A percentile compares a stretch with the other conserved stretches of the same genome.
Evolutionary conservation across 1,284 basidiomycete genomes (phyloP).

Genomic region (Takashimella tepidaria): DNA sequence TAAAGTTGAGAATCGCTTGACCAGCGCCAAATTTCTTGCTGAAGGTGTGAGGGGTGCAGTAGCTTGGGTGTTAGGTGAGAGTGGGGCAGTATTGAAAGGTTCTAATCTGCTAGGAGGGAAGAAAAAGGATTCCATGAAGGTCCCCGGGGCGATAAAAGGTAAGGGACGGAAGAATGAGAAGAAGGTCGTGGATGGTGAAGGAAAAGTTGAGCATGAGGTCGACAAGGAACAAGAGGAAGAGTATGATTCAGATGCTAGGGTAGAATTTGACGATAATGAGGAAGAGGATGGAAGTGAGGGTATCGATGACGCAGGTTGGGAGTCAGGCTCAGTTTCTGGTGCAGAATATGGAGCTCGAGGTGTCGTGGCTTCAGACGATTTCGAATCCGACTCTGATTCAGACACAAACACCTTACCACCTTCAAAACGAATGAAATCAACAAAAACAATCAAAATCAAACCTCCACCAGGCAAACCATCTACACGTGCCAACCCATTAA

Average conservation of each 20-base stretch:
- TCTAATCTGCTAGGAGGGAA: constrained; percentile 8
- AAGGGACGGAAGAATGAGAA: constrained; percentile 10
- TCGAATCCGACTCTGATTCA: constrained; percentile 28
- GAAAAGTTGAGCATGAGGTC: constrained; percentile 29
- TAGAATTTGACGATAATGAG: constrained; percentile 14
- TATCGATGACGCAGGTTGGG: constrained; percentile 55
- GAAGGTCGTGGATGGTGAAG: constrained; percentile 24
- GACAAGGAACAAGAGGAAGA: constrained; percentile 27
- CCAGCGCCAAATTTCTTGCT: constrained; percentile 70
- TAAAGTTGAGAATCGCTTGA: constrained; percentile 66
- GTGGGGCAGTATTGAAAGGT: constrained; percentile 32
- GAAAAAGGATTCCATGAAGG: constrained; percentile 20
- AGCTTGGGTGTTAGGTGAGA: constrained; percentile 45
- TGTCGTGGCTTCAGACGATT: constrained; percentile 5
- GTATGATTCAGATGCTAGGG: not conserved
- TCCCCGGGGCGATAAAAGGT: constrained; percentile 3
- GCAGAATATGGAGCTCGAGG: constrained; percentile 13
- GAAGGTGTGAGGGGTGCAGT: constrained; percentile 57
- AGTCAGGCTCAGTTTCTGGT: constrained; percentile 48
- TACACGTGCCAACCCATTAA: no score
- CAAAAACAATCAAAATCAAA: constrained; percentile 17
- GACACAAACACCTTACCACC: constrained; percentile 25
- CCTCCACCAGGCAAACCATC: constrained; percentile 14
- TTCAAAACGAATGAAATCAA: constrained; percentile 22
- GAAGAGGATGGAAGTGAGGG: constrained; percentile 39